Evolutionary conservation across 441 rosid genomes (phyloP), one percentile per base, ranked within the genome.

Genomic region (Erodium trifolium): DNA sequence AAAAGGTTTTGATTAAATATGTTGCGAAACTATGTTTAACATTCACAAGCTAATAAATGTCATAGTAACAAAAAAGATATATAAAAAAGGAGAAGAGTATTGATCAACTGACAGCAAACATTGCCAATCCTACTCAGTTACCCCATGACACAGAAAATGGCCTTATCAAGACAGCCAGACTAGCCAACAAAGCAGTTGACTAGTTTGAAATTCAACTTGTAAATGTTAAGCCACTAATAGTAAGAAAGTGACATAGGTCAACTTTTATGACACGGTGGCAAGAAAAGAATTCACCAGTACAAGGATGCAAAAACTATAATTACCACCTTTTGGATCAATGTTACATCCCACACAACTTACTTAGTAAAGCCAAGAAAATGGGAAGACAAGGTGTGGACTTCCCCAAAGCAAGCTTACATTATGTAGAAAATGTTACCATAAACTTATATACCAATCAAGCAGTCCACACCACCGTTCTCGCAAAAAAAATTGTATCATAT

Each of bases 381-480:
- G 62, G 9, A 55, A 17, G 27, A 55, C 27, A 55, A 55, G 23
- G 11, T 55, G 19, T 55, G 11, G 55, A 13, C 37, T 12, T 18
- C 5, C 71, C 62, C 62, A 55, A 17, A 17, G 23, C 62, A 55
- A 16, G 23, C 14, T 5, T 17, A 6, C 55, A 47, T 67, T 67
- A 45, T 63, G 16, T 9, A 18, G 37, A 73, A 11, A 23, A 23
- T 23, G 27, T 23, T 23, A 17, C 59, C 47, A 51, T 60, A 63
- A 59, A 65, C 63, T 68, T 70, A 60, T 63, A 49, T 23, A 47
- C 67, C 72, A 45, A 66, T 70, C 70, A 29, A 75, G 41, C 68
- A 45, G 31, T 68, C 73, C 68, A 14, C 64, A 63, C 49, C 67
- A 68, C 55, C 76, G 68, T 74, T 74, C 66, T 77, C 11, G 41